These are phyloP conservation scores for Magnaporthiopsis poae DNA, from an alignment of 2,329 filamentous ascomycete species.

Conservation along the genomic window DNA sequence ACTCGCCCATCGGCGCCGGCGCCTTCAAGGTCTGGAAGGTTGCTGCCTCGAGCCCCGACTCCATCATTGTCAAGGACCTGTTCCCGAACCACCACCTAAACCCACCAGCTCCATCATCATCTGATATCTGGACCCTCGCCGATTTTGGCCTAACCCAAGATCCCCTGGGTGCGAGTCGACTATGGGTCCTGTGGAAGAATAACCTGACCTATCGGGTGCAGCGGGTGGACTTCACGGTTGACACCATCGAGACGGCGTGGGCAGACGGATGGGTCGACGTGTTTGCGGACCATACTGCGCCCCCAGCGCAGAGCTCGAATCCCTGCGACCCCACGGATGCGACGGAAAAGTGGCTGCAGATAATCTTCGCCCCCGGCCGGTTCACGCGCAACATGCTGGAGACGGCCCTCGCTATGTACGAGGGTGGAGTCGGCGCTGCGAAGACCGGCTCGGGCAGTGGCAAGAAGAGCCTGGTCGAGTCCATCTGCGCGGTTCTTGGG, in stretches of 20 bases:
- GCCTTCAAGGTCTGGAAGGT: constrained; percentile 89
- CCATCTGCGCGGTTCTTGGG: constrained; percentile 62
- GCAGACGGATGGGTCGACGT: constrained; percentile 60
- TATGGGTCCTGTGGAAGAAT: constrained; percentile 75
- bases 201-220: constrained; percentile 70
- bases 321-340: constrained; percentile 57
- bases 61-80: constrained; percentile 58
- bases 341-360: constrained; percentile 76
- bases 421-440: constrained; percentile 45
- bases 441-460: constrained; percentile 32
- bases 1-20: constrained; percentile 76
- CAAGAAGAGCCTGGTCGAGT: constrained; percentile 57
- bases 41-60: constrained; percentile 55
- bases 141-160: constrained; percentile 59
- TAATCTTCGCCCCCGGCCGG: constrained; percentile 71
- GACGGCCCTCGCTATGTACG: constrained; percentile 72
- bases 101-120: constrained; percentile 60
- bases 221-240: constrained; percentile 61
- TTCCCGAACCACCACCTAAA: constrained; percentile 55
- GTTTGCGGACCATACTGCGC: constrained; percentile 47
- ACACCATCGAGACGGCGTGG: constrained; percentile 54
- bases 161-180: constrained; percentile 24
- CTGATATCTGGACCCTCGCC: constrained; percentile 68
- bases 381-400: constrained; percentile 74
- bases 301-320: constrained; percentile 47